A percentile compares a stretch with the other conserved stretches of the same genome.
These are phyloP conservation scores for Endotrypanum monterogeii DNA, from an alignment of 208 protist species.

Conservation along the genomic window DNA sequence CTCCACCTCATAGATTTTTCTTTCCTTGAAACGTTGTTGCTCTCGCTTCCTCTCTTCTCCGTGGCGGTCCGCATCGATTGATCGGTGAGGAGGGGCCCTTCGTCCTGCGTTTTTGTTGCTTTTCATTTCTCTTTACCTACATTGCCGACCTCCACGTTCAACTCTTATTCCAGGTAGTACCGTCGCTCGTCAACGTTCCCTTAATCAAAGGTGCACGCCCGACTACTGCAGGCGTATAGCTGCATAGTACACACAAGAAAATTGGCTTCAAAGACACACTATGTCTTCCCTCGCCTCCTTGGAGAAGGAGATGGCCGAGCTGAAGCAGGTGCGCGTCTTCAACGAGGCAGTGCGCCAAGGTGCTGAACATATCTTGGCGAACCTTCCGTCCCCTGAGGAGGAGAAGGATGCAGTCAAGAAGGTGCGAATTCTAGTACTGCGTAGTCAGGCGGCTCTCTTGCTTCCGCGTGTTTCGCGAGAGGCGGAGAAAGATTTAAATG, in stretches of 20 bases:
- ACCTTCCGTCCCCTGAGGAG: constrained; percentile 48
- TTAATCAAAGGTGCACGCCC: neutral
- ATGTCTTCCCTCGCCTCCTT: constrained; percentile 40
- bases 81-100: neutral
- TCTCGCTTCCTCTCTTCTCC: neutral
- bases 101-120: neutral
- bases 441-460: constrained; percentile 56
- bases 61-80: neutral
- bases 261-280: neutral
- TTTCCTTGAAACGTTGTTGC: neutral
- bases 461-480: constrained; percentile 76
- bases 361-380: constrained; percentile 51
- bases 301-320: constrained; percentile 57
- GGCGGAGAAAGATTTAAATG: constrained; percentile 72
- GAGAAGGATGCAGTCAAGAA: constrained; percentile 48
- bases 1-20: neutral
- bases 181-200: neutral
- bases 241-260: neutral
- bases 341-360: constrained; percentile 45
- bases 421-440: constrained; percentile 69
- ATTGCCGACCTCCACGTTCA: neutral
- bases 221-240: neutral
- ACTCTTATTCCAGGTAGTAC: neutral
- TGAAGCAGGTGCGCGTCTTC: constrained; percentile 66
- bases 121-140: neutral